A percentile compares a stretch with the other conserved stretches of the same genome.
phyloP scores from a whole-genome alignment of 805 yeast genomes.

The Metschnikowia lochheadii region DNA sequence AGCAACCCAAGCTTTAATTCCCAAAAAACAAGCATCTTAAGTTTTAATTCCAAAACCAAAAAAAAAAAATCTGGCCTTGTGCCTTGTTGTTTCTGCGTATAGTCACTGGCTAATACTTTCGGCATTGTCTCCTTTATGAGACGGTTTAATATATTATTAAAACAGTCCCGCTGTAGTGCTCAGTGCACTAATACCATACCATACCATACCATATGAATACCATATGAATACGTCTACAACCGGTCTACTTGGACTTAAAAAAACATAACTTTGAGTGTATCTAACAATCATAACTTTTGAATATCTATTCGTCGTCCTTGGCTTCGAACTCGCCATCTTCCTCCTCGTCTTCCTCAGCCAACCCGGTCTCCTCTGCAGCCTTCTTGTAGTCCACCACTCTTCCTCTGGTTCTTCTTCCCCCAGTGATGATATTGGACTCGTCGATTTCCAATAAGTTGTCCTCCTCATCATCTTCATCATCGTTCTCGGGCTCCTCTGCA shows the following conservation, averaged over 20 bases:
- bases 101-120: background rate
- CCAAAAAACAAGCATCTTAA: background rate
- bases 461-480: conserved; percentile 65
- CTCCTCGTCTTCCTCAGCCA: conserved; percentile 46
- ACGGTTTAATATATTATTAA: background rate
- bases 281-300: background rate
- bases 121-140: background rate
- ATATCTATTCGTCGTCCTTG: conserved; percentile 16
- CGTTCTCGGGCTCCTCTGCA: conserved; percentile 43
- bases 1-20: background rate
- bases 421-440: conserved; percentile 73
- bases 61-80: background rate
- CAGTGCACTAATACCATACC: too few species aligned
- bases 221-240: too few species aligned
- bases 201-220: too few species aligned
- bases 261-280: background rate
- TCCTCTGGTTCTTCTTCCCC: conserved; percentile 88
- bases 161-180: background rate
- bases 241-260: background rate
- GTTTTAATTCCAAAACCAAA: background rate
- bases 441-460: conserved; percentile 81
- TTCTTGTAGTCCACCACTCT: conserved; percentile 79
- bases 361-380: conserved; percentile 68
- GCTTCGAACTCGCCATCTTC: conserved; percentile 54
- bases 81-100: background rate